Conservation (phyloP, 306 rosid species). For the Cucurbita maxima region DNA sequence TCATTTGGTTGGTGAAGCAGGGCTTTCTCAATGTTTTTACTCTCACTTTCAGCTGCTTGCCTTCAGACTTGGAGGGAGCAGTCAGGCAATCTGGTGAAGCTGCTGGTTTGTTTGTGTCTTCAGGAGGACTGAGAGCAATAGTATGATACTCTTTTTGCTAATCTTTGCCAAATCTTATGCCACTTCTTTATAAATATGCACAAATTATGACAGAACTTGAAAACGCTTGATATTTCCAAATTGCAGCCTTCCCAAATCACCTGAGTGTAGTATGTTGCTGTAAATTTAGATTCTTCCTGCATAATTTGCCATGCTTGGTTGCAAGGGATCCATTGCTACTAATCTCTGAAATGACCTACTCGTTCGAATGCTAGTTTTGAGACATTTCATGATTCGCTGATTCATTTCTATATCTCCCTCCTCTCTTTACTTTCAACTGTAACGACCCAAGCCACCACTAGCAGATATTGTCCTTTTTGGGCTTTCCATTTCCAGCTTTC, state of each 20-base stretch:
- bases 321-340: background rate
- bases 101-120: conserved; percentile 49
- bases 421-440: background rate
- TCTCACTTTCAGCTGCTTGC: conserved; percentile 70
- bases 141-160: conserved; percentile 23
- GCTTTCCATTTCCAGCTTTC: too few species aligned
- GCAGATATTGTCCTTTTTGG: too few species aligned
- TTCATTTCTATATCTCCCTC: background rate
- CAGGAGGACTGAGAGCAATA: conserved; percentile 88
- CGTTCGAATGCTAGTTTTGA: background rate
- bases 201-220: background rate
- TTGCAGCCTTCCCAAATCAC: background rate
- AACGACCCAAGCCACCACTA: too few species aligned
- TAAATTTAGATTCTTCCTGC: background rate
- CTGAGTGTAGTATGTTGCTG: background rate
- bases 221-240: background rate
- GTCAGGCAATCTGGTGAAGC: conserved; percentile 81
- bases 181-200: background rate
- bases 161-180: background rate
- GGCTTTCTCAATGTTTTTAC: background rate
- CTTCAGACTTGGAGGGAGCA: conserved; percentile 84
- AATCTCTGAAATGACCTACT: background rate
- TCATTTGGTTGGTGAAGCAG: background rate
- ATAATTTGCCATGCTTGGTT: background rate
- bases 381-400: background rate